phyloP scores from a whole-genome alignment of 2,329 filamentous ascomycete species.

The Diaporthe citri region DNA sequence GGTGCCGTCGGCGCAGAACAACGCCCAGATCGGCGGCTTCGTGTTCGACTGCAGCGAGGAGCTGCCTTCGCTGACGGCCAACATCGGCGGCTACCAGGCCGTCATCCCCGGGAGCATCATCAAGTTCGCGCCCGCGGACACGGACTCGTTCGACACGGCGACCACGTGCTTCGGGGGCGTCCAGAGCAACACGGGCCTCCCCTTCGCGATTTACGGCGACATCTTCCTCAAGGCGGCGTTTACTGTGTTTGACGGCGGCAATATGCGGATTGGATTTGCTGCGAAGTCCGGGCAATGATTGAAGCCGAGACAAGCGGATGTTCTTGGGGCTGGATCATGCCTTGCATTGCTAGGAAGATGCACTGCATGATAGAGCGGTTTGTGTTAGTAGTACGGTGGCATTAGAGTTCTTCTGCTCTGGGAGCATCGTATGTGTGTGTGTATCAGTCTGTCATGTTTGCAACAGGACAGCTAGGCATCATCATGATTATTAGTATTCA shows the following conservation, averaged over 20 bases:
- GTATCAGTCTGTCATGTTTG: neutral
- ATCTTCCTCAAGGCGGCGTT: slow-evolving; percentile 79
- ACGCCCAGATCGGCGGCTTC: slow-evolving; percentile 62
- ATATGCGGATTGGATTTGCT: slow-evolving; percentile 62
- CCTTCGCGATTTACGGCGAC: slow-evolving; percentile 76
- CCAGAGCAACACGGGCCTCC: slow-evolving; percentile 69
- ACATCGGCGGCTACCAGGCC: slow-evolving; percentile 63
- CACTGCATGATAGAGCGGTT: neutral
- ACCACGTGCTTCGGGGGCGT: slow-evolving; percentile 75
- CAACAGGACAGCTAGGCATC: slow-evolving; percentile 2
- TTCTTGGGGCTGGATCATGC: neutral
- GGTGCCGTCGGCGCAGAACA: slow-evolving; percentile 61
- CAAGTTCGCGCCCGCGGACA: slow-evolving; percentile 59
- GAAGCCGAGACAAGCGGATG: neutral
- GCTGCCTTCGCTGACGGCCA: slow-evolving; percentile 52
- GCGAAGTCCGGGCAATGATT: slow-evolving; percentile 45
- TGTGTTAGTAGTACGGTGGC: neutral
- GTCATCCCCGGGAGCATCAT: slow-evolving; percentile 59
- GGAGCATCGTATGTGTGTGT: neutral
- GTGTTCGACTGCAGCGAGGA: slow-evolving; percentile 45
- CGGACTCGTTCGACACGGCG: slow-evolving; percentile 63
- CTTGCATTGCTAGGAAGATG: neutral
- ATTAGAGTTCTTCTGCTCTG: slow-evolving; percentile 21
- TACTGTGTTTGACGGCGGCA: slow-evolving; percentile 70
- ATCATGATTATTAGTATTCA: slow-evolving; percentile 1